phyloP scores from a whole-genome alignment of 345 rosid genomes.

The Hevea brasiliensis region DNA sequence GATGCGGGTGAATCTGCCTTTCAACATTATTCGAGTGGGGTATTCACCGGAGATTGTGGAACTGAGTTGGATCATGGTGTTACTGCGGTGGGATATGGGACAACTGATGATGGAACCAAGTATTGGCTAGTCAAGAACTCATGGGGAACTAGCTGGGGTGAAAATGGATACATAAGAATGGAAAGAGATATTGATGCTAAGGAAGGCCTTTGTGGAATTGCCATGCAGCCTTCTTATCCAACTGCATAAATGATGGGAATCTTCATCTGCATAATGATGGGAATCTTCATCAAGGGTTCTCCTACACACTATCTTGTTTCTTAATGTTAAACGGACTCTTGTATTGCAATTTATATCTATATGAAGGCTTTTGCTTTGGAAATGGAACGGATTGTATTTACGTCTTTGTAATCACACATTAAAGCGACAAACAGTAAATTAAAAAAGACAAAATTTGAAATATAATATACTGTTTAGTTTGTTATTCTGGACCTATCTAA shows the following conservation, averaged over 20 bases:
- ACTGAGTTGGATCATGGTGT: constrained; percentile 26
- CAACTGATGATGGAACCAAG: constrained; percentile 10
- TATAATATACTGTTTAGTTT: no score
- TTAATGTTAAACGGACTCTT: no score
- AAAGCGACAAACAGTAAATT: no score
- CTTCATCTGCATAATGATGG: no score
- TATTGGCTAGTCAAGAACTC: constrained; percentile 32
- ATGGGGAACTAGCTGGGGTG: constrained; percentile 29
- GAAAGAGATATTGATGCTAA: constrained; percentile 10
- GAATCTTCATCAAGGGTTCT: neutral
- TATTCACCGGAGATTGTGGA: constrained; percentile 23
- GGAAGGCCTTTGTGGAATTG: constrained; percentile 29
- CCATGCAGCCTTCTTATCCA: constrained; percentile 30
- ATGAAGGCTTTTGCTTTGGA: no score
- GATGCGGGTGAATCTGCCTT: constrained; percentile 24
- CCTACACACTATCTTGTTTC: no score
- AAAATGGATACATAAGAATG: constrained; percentile 25
- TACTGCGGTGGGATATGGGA: constrained; percentile 25
- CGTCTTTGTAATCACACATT: no score
- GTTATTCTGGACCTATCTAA: no score
- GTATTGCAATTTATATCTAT: no score
- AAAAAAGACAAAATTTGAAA: no score
- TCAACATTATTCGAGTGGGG: constrained; percentile 24
- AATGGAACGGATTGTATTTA: no score
- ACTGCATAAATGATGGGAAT: constrained; percentile 23